Percentiles rank a stretch among this genome's conserved stretches.
These are phyloP conservation scores for Solanum commersonii DNA, from an alignment of 257 asterid species.

Conservation along the genomic window DNA sequence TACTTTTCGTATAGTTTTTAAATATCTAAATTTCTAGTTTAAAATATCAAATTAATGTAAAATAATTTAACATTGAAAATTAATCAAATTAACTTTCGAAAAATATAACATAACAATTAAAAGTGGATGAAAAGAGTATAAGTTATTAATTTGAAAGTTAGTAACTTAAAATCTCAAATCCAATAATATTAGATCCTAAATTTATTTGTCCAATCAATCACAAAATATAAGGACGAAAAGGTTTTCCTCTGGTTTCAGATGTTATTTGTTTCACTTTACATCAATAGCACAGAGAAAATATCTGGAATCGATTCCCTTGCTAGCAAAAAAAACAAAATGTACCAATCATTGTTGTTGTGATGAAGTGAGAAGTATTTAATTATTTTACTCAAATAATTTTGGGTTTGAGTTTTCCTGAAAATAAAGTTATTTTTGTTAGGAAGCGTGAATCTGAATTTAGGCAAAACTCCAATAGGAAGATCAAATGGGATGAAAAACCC, in stretches of 20 bases:
- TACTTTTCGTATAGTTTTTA: too few species aligned
- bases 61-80: too few species aligned
- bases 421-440: fast-evolving
- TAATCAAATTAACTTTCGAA: too few species aligned
- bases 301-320: neutral
- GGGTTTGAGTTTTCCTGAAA: too few species aligned
- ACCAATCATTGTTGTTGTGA: neutral
- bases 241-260: neutral
- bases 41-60: too few species aligned
- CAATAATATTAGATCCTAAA: neutral
- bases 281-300: neutral
- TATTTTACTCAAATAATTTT: too few species aligned
- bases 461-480: too few species aligned
- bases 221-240: neutral
- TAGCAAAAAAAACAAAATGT: neutral
- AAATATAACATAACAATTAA: too few species aligned
- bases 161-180: neutral
- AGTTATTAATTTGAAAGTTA: neutral
- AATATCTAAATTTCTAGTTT: too few species aligned
- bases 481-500: too few species aligned
- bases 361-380: too few species aligned
- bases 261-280: neutral
- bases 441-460: neutral
- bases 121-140: too few species aligned
- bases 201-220: neutral